Conservation (phyloP, 1,284 basidiomycete species). For the Gomphus bonarii region DNA sequence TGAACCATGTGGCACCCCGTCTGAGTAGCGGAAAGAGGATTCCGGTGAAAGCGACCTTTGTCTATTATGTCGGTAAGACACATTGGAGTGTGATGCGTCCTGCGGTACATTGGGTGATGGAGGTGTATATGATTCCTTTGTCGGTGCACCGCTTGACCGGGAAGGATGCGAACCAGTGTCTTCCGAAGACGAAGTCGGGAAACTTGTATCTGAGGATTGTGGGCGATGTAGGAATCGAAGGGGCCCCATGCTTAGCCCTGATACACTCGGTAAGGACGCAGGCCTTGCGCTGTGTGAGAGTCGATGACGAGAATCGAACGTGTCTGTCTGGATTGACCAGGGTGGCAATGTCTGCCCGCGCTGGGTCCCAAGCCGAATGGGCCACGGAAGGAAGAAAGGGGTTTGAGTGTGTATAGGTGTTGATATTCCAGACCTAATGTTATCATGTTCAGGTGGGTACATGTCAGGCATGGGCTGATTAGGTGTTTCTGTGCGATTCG, state of each 20-base stretch:
- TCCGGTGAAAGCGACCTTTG: slow-evolving; percentile 3
- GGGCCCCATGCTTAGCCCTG: neutral
- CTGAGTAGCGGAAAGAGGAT: neutral
- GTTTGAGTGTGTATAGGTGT: neutral
- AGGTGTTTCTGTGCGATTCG: neutral
- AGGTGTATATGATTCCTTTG: slow-evolving; percentile 25
- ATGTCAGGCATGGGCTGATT: neutral
- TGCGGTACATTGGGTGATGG: slow-evolving; percentile 19
- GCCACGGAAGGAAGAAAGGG: slow-evolving; percentile 20
- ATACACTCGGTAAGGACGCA: neutral
- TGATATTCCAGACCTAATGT: neutral
- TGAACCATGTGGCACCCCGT: slow-evolving; percentile 1
- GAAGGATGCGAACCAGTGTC: slow-evolving; percentile 30
- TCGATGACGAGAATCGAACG: neutral
- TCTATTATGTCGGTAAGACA: neutral
- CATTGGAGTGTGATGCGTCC: neutral
- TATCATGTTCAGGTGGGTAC: neutral
- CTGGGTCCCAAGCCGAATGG: slow-evolving; percentile 18
- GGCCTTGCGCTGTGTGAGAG: neutral
- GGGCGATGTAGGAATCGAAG: neutral
- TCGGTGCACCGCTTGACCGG: slow-evolving; percentile 26
- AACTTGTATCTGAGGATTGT: neutral
- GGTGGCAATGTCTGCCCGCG: slow-evolving; percentile 21
- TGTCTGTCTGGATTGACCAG: neutral
- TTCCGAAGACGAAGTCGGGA: neutral